A percentile compares a stretch with the other conserved stretches of the same genome.
phyloP scores from a whole-genome alignment of 768 basidiomycete genomes.

The Cytidiella melzeri region DNA sequence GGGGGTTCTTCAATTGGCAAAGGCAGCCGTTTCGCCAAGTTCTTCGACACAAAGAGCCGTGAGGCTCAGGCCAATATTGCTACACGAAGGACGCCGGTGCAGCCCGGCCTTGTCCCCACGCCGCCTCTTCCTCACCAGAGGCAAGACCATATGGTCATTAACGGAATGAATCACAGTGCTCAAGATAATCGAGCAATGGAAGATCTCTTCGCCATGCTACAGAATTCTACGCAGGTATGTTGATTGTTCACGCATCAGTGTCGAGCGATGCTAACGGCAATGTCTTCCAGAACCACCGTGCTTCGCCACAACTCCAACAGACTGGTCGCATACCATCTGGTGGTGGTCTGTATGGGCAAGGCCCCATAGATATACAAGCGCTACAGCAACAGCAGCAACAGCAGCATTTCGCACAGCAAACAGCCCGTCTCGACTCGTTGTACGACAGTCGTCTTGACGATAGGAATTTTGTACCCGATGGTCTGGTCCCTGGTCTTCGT shows the following conservation, averaged over 20 bases:
- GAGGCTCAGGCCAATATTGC: constrained; percentile 35
- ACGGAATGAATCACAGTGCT: constrained; percentile 30
- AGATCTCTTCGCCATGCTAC: constrained; percentile 78
- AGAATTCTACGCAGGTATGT: constrained; percentile 69
- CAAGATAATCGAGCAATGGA: constrained; percentile 62
- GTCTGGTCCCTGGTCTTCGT: constrained; percentile 80
- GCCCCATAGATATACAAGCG: constrained; percentile 29
- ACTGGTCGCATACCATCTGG: constrained; percentile 19
- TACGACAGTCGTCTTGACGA: constrained; percentile 74
- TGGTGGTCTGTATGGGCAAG: constrained; percentile 21
- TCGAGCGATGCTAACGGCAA: background rate
- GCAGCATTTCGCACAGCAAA: constrained; percentile 29
- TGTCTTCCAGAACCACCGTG: constrained; percentile 17
- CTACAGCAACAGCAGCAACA: constrained; percentile 37
- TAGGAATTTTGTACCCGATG: constrained; percentile 75
- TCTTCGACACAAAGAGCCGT: constrained; percentile 67
- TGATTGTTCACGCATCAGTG: background rate
- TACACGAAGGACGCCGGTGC: constrained; percentile 33
- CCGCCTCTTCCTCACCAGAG: constrained; percentile 43
- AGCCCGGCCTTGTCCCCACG: constrained; percentile 35
- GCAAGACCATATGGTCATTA: constrained; percentile 36
- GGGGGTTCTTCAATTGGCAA: constrained; percentile 48
- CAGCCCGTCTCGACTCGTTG: constrained; percentile 55
- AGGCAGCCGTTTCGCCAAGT: constrained; percentile 83
- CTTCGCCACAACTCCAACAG: constrained; percentile 20